These are phyloP conservation scores for Byssothecium circinans DNA, from an alignment of 2,329 filamentous ascomycete species.

Conservation along the genomic window DNA sequence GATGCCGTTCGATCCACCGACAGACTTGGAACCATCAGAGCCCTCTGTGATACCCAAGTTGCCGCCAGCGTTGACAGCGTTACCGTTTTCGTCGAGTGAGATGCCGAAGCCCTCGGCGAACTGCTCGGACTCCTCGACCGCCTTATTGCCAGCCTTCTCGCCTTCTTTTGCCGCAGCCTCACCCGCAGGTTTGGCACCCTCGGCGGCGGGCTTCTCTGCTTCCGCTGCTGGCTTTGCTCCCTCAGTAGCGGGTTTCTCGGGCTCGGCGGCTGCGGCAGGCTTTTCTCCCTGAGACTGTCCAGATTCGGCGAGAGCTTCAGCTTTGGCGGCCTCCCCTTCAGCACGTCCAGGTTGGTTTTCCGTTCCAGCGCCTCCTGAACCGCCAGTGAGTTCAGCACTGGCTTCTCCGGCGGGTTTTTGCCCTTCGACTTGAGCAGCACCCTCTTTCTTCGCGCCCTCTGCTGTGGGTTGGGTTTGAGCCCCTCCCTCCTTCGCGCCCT, in stretches of 20 bases:
- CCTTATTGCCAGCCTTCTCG: conserved; percentile 27
- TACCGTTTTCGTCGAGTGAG: conserved; percentile 25
- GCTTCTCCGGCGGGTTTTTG: not conserved
- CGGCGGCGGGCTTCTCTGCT: not conserved
- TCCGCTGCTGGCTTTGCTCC: not conserved
- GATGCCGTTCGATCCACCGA: conserved; percentile 36
- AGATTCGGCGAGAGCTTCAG: conserved; percentile 11
- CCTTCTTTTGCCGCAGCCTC: conserved; percentile 17
- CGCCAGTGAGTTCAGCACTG: not conserved
- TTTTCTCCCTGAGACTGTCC: conserved; percentile 16
- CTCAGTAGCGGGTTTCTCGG: conserved; percentile 12
- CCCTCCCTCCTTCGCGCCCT: not conserved
- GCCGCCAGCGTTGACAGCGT: conserved; percentile 33
- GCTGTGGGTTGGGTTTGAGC: no score
- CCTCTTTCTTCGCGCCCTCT: conserved; percentile 1
- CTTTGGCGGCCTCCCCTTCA: conserved; percentile 21
- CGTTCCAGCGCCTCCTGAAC: conserved; percentile 15
- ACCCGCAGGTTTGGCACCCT: conserved; percentile 2
- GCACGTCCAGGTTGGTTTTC: conserved; percentile 26
- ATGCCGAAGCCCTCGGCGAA: conserved; percentile 35
- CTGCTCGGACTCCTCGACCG: conserved; percentile 33
- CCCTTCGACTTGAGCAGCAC: not conserved
- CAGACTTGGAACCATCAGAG: conserved; percentile 32
- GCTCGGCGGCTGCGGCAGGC: conserved; percentile 12
- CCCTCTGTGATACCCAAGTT: conserved; percentile 38